Evolutionary conservation across 768 basidiomycete species (phyloP), one percentile per base, ranked within the genome.

Genomic region (Tephrocybe sp.): DNA sequence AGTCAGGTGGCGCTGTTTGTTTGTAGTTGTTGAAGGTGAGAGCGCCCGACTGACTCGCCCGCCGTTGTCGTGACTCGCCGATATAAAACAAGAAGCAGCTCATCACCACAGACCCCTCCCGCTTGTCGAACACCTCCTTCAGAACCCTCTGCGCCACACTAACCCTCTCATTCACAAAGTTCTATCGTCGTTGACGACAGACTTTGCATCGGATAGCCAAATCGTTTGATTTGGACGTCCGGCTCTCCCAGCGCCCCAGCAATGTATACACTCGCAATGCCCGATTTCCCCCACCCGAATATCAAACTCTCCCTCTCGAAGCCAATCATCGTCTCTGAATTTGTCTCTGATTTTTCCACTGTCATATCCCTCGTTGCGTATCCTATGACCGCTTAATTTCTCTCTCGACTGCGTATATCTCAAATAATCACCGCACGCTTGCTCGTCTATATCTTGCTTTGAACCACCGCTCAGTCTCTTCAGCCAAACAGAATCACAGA

Each of bases 171-270:
- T 15, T 30, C 3, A 42, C 47, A 53, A 55, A 58, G 50, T 42
- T 60, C 57, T 57, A 59, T 62, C 64, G 65, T 51, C 47, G 11
- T 36, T 38, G 53, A 56, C 67, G 73, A 73, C 64, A 64, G 66
- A 62, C 66, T 68, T 65, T 69, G 65, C 63, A 60, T 58, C 53
- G 71, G 73, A 73, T 74, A 60, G 57, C 77, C 73, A 75, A 68
- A 70, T 74, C 69, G 18, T 62, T 43, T 66, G 65, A 59, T 59
- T 72, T 65, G 69, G 70, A 58, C 63, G 59, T 70, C 72, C 72
- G 62, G 50, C 47, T 58, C 51, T 61, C 30, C 61, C 63, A 59
- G 48, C 49, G 50, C 54, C 58, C 48, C 60, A 66, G 60, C 65
- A 61, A 83, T 83, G 82, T 73, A 53, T 53, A 59, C 59, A 11